Conservation (phyloP, 2,329 filamentous ascomycete genomes). For the Sporothrix euskadiensis region DNA sequence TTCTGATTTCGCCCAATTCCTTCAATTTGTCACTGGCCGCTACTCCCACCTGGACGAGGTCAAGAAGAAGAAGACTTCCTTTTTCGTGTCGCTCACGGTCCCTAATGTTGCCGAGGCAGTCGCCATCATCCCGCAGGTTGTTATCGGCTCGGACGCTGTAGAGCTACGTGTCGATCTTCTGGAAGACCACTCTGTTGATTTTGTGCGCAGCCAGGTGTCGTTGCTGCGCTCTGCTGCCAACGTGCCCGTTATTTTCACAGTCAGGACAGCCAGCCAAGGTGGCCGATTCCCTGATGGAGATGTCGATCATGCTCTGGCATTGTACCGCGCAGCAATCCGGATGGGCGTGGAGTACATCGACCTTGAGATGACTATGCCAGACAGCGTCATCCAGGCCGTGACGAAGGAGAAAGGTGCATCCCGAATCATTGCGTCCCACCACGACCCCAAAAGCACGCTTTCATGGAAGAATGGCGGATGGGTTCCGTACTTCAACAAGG, state of each 20-base stretch:
- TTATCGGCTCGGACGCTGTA: conserved; percentile 86
- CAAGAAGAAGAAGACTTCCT: conserved; percentile 71
- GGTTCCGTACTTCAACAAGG: conserved; percentile 86
- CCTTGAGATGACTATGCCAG: conserved; percentile 82
- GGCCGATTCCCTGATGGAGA: conserved; percentile 82
- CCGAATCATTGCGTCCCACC: conserved; percentile 91
- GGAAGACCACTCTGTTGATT: conserved; percentile 72
- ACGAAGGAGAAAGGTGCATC: conserved; percentile 68
- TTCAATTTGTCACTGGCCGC: conserved; percentile 67
- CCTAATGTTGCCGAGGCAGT: conserved; percentile 68
- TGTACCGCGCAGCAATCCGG: conserved; percentile 77
- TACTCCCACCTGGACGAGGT: conserved; percentile 56
- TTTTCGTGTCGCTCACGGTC: conserved; percentile 89
- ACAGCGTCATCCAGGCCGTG: conserved; percentile 70
- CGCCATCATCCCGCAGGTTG: conserved; percentile 67
- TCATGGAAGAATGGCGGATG: conserved; percentile 94
- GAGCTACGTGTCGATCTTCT: conserved; percentile 92
- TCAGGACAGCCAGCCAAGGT: conserved; percentile 82
- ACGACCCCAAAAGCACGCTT: conserved; percentile 75
- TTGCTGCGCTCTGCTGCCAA: conserved; percentile 67
- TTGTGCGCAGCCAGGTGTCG: conserved; percentile 78
- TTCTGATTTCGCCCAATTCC: conserved; percentile 71
- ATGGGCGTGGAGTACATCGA: conserved; percentile 92
- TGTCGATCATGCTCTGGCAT: conserved; percentile 65
- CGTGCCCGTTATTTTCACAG: conserved; percentile 82